Percentiles rank a stretch among this genome's conserved stretches.
Conservation (phyloP, 805 yeast genomes). For the Lachancea waltii region DNA sequence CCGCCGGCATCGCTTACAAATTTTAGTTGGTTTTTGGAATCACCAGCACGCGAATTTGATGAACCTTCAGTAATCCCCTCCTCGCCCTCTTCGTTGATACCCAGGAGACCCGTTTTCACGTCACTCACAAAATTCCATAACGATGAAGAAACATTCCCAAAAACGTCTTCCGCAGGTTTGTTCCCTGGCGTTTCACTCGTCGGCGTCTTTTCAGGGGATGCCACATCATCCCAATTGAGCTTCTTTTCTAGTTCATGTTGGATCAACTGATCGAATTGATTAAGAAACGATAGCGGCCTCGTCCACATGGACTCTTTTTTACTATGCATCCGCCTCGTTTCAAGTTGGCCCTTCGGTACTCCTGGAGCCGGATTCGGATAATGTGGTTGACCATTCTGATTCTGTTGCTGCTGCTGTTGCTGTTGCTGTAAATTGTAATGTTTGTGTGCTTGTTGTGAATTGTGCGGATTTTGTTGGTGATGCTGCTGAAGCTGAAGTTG, state of each 20-base stretch:
- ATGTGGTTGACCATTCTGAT: background rate
- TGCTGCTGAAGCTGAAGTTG: too few species aligned
- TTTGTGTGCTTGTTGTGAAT: too few species aligned
- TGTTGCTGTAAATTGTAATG: too few species aligned
- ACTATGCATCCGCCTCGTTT: background rate
- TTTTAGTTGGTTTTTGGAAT: background rate
- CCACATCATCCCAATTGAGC: slow-evolving; percentile 31
- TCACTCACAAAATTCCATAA: slow-evolving; percentile 49
- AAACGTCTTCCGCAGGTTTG: slow-evolving; percentile 6
- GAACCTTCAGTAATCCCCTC: slow-evolving; percentile 1
- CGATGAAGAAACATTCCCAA: slow-evolving; percentile 36
- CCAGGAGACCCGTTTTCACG: slow-evolving; percentile 38
- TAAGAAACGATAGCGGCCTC: slow-evolving; percentile 55
- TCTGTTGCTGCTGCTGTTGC: background rate
- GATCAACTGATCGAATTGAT: slow-evolving; percentile 60
- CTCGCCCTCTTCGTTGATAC: slow-evolving; percentile 29
- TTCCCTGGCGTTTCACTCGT: background rate
- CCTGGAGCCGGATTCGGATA: background rate
- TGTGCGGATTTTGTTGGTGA: too few species aligned
- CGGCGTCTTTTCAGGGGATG: background rate
- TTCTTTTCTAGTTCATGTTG: slow-evolving; percentile 60
- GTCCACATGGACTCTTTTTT: slow-evolving; percentile 35
- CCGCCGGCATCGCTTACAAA: background rate
- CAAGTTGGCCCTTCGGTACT: background rate
- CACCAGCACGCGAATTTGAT: background rate